Base-by-base conservation (phyloP, 2,329 filamentous ascomycete species). In the Phialocephala sp. region DNA sequence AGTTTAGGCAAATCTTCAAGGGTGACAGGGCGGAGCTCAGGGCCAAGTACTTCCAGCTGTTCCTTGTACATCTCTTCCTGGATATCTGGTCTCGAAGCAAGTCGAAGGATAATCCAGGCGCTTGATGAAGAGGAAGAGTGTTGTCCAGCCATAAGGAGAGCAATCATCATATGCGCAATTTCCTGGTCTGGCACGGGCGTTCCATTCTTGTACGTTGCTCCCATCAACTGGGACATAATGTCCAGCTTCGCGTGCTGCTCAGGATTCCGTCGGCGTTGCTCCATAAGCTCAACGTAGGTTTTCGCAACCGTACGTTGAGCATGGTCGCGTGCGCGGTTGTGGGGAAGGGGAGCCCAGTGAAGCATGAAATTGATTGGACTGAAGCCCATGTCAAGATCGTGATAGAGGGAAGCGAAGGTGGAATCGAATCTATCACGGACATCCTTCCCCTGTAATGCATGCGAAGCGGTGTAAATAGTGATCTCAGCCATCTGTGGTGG, bases 101-200 rank as follows among this genome's bases (percentile, higher is more conserved):
- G 87, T 70, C 89, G 90, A 47, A 96, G 85, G 77, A 95, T 85
- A 74, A 96, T 93, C 92, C 93, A 97, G 45, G 92, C 87, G 73
- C 88, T 89, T 45, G 91, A 94, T 22, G 92, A 93, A 4, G 92
- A 92, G 1, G 92, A 94, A 1, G 91, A 94, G 81, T 97, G 93
- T 77, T 97, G 93, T 63, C 93, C 93, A 66, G 92, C 93, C 92
- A 97, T 96, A 68, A 97, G 87, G 24, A 97, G 85, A 6, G 92
- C 92, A 78, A 97, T 97, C 91, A 97, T 94, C 87, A 97, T 94
- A 80, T 95, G 91, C 24, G 93, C 92, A 65, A 96, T 86, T 78
- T 97, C 92, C 74, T 90, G 85, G 75, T 97, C 93, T 18, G 93
- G 90, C n/a, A 96, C 84, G 6, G 83, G 83, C 45, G 82, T 88